Base-by-base conservation (phyloP, 1,139 yeast species). In the Williopsis jadinii region DNA sequence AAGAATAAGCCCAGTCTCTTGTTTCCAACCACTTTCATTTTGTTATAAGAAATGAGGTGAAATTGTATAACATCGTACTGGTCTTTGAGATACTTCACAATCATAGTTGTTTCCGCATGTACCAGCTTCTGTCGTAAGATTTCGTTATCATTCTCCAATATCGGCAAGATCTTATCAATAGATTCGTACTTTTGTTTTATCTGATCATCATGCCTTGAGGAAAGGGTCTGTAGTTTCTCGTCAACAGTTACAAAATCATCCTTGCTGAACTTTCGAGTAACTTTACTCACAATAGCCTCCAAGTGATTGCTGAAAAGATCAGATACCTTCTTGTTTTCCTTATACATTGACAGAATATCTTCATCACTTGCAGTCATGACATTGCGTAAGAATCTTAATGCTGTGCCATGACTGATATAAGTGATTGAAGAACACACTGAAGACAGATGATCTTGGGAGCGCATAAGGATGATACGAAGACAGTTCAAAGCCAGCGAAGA, bases 11-110 rank as follows among this genome's bases (percentile, higher is more conserved):
- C 56, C n/a, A 64, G 51, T n/a, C 70, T 55, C 40, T 79, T 59
- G 5, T 58, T 56, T 5, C 66, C 61, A 43, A 74, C 80, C 13
- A 62, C 53, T 44, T 71, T 72, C 43, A 77, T 52, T 9, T 66
- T 56, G 41, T 71, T 67, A 54, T 77, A 81, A 30, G 63, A 62
- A 1, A 73, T 58, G 8, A 71, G 64, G 53, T 68, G 75, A 46
- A 71, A 76, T n/a, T 70, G 66, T 11, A 69, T 56, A 48, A 76
- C 79, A 50, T 84, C 94, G 39, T 72, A 73, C 40, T 68, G 71
- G 55, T 85, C 95, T 50, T 82, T 88, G 3, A 68, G 56, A 37
- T 71, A 68, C 36, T 86, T 65, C 42, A 72, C 69, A 44, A 65
- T 68, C 44, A 70, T 72, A 27, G 67, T 59, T 6, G 68, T 55